Conservation (phyloP, 2,329 filamentous ascomycete species). For the Dothidotthia symphoricarpi region DNA sequence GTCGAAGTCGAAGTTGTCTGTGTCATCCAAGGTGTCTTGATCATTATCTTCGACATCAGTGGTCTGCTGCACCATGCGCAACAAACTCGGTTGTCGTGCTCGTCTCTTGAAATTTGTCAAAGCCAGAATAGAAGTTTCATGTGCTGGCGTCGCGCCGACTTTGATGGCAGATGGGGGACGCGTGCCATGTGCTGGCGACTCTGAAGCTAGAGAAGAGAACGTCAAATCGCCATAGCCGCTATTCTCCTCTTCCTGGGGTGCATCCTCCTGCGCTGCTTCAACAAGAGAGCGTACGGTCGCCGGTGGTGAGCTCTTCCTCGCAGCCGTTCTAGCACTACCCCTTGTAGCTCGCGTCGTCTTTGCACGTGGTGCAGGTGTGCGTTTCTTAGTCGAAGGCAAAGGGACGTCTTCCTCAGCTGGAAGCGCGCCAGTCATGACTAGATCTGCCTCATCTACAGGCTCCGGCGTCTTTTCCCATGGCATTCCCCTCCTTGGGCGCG, state of each 20-base stretch:
- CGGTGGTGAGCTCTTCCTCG: slow-evolving; percentile 13
- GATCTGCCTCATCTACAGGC: slow-evolving; percentile 21
- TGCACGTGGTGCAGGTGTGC: slow-evolving; percentile 22
- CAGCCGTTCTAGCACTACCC: slow-evolving; percentile 18
- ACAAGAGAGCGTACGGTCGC: slow-evolving; percentile 3
- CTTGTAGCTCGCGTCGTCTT: slow-evolving; percentile 17
- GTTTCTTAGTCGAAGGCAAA: slow-evolving; percentile 8
- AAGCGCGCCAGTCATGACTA: slow-evolving; percentile 41
- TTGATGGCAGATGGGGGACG: slow-evolving; percentile 47
- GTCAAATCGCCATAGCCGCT: slow-evolving; percentile 37
- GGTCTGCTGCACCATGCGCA: slow-evolving; percentile 50
- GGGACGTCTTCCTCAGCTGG: slow-evolving; percentile 15
- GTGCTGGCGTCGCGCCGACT: slow-evolving; percentile 45
- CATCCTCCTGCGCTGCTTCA: slow-evolving; percentile 9
- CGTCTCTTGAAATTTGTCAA: slow-evolving; percentile 53
- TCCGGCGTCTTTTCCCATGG: slow-evolving; percentile 20
- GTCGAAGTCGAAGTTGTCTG: slow-evolving; percentile 34
- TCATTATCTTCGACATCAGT: slow-evolving; percentile 48
- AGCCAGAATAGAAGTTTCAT: slow-evolving; percentile 50
- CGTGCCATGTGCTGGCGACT: slow-evolving; percentile 37
- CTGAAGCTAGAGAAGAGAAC: slow-evolving; percentile 35
- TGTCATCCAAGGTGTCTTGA: slow-evolving; percentile 48
- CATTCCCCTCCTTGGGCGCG: slow-evolving; percentile 19
- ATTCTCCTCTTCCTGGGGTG: slow-evolving; percentile 20
- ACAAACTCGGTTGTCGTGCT: slow-evolving; percentile 50